Evolutionary conservation across 805 yeast genomes (phyloP).

Genomic region (Sugiyamaella lignohabitans): DNA sequence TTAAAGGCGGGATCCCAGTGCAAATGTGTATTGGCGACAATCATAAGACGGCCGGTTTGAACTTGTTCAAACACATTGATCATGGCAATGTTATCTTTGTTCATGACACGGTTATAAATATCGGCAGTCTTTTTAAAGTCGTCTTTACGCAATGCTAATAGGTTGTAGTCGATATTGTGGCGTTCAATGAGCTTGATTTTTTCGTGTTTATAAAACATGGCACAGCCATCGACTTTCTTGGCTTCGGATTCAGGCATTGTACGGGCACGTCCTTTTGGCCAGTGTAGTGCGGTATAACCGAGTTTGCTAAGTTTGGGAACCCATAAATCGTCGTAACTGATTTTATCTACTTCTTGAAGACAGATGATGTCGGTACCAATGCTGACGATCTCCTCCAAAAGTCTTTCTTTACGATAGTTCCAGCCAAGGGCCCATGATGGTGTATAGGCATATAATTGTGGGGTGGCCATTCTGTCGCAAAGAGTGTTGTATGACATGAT

Average conservation of each 20-base stretch:
- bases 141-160: constrained; percentile 41
- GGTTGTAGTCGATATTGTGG: constrained; percentile 72
- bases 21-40: constrained; percentile 85
- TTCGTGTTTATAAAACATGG: constrained; percentile 70
- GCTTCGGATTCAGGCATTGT: constrained; percentile 76
- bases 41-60: constrained; percentile 61
- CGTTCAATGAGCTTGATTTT: constrained; percentile 68
- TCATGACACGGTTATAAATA: constrained; percentile 91
- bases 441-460: constrained; percentile 85
- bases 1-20: constrained; percentile 98
- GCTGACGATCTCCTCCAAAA: constrained; percentile 64
- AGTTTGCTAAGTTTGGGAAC: constrained; percentile 58
- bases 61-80: constrained; percentile 67
- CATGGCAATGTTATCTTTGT: constrained; percentile 88
- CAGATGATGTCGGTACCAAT: constrained; percentile 74
- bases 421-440: constrained; percentile 97
- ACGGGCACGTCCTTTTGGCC: constrained; percentile 84
- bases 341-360: constrained; percentile 91
- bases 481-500: constrained; percentile 82
- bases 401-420: constrained; percentile 76
- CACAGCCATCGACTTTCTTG: constrained; percentile 95
- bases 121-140: constrained; percentile 91
- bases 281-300: constrained; percentile 79
- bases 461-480: constrained; percentile 93
- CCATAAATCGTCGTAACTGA: constrained; percentile 83